phyloP scores from a whole-genome alignment of 192 early-diverging fungal species.

The Umbelopsis sp. region DNA sequence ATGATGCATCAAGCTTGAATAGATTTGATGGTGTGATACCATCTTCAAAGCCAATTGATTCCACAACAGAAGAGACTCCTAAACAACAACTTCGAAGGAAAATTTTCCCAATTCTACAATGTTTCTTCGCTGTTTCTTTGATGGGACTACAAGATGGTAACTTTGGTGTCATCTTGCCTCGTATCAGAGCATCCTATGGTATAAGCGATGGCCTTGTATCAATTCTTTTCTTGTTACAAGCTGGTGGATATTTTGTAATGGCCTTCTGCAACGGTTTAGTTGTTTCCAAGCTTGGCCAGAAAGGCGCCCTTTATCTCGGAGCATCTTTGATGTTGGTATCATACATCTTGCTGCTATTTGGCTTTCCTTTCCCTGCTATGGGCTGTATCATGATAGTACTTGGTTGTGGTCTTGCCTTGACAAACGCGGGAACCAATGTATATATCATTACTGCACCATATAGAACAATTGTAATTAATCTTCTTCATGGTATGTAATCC shows the following conservation, averaged over 20 bases:
- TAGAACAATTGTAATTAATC: slow-evolving; percentile 28
- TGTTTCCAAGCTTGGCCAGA: slow-evolving; percentile 25
- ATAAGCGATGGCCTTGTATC: slow-evolving; percentile 31
- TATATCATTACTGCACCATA: slow-evolving; percentile 26
- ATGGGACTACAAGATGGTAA: slow-evolving; percentile 37
- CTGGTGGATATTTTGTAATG: slow-evolving; percentile 28
- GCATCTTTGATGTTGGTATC: background rate
- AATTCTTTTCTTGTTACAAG: slow-evolving; percentile 28
- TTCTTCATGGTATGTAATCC: slow-evolving; percentile 34
- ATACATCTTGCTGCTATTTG: slow-evolving; percentile 27
- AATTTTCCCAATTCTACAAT: slow-evolving; percentile 6
- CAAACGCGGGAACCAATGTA: slow-evolving; percentile 37
- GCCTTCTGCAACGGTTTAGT: slow-evolving; percentile 32
- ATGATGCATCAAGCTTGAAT: background rate
- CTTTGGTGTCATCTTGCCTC: slow-evolving; percentile 37
- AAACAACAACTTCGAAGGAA: background rate
- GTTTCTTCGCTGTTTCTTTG: background rate
- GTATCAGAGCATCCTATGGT: slow-evolving; percentile 32
- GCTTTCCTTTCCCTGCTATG: slow-evolving; percentile 24
- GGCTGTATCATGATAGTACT: slow-evolving; percentile 23
- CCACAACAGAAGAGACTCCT: background rate
- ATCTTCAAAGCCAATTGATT: background rate
- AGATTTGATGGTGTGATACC: background rate
- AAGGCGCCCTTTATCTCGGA: slow-evolving; percentile 24
- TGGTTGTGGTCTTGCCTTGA: slow-evolving; percentile 29